Evolutionary conservation across 225 moss, liverwort and hornwort genomes (phyloP).

Genomic region (Pseudoscleropodium purum): DNA sequence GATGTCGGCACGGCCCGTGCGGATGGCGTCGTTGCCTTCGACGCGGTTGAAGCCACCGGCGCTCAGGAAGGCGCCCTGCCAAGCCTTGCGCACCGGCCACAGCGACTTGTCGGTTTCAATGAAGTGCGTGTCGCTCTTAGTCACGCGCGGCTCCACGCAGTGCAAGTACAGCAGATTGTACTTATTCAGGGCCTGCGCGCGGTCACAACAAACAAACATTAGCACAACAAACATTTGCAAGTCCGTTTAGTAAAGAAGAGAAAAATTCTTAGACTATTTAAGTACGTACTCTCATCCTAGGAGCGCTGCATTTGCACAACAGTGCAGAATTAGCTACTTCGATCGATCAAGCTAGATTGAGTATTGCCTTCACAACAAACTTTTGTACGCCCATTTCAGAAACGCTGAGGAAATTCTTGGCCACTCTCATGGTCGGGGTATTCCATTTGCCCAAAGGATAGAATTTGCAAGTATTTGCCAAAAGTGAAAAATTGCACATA

Average conservation of each 20-base stretch:
- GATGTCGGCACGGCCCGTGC: constrained; percentile 6
- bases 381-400: neutral
- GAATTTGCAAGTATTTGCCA: neutral
- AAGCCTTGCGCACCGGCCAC: constrained; percentile 38
- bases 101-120: constrained; percentile 13
- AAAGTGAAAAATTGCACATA: neutral
- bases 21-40: constrained; percentile 27
- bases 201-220: neutral
- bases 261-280: neutral
- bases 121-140: neutral
- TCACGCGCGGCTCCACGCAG: constrained; percentile 30
- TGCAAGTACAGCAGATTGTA: constrained; percentile 28
- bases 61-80: constrained; percentile 17
- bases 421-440: neutral
- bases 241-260: neutral
- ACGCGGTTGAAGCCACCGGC: constrained; percentile 22
- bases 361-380: neutral
- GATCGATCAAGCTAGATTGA: neutral
- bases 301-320: neutral
- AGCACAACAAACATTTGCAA: neutral
- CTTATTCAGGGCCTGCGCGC: constrained; percentile 9
- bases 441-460: neutral
- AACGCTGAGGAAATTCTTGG: neutral
- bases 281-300: neutral
- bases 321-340: neutral